Evolutionary conservation across 148 eudicot species (phyloP).

Genomic region (Amaranthus palmeri): DNA sequence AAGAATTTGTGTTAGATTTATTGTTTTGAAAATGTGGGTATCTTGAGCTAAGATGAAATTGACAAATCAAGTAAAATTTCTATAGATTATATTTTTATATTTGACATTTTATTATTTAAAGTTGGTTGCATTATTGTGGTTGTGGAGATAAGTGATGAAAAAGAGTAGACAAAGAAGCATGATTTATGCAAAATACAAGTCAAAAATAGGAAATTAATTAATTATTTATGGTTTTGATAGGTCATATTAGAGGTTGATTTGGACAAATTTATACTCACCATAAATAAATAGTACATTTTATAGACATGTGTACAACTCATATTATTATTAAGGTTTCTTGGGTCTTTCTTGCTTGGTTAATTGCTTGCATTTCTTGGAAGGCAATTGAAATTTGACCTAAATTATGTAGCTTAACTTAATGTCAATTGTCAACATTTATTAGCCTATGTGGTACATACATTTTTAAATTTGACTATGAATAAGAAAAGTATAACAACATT

Average conservation of each 20-base stretch:
- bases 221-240: conserved; percentile 6
- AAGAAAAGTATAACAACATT: background rate
- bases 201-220: background rate
- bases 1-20: too few relatives aligned
- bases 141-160: conserved; percentile 1
- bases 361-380: conserved; percentile 11
- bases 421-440: background rate
- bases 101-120: background rate
- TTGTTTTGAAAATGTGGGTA: background rate
- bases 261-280: background rate
- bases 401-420: background rate
- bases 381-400: background rate
- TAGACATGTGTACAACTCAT: conserved; percentile 21
- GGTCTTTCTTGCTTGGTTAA: background rate
- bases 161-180: background rate
- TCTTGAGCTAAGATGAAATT: conserved; percentile 6
- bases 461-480: background rate
- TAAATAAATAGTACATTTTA: background rate
- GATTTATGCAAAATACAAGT: conserved; percentile 6
- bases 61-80: background rate
- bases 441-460: background rate
- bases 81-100: too few relatives aligned
- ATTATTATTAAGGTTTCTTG: background rate
- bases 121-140: background rate
- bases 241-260: background rate